Base-by-base conservation (phyloP, 768 basidiomycete species). In the Lactarius hatsudake region DNA sequence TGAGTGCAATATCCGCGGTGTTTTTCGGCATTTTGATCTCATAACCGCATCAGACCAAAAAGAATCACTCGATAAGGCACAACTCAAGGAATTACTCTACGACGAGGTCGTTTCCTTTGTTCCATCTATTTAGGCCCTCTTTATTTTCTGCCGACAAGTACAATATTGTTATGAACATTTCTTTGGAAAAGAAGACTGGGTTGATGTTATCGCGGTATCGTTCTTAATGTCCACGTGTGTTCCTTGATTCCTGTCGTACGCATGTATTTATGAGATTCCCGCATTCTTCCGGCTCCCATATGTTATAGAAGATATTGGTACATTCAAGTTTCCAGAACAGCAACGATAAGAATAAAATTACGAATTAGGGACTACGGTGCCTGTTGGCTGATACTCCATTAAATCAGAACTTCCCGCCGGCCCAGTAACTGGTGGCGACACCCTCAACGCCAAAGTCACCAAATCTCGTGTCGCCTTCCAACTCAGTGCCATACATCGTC, bases 401-500 rank as follows among this genome's bases (percentile, higher is more conserved):
- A 59, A 48, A 66, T 75, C 63, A 84, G 71, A 80, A 83, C 61
- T 79, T 78, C 59, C 81, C 81, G 54, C 81, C 80, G 0, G 83
- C 75, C 89, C 90, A 91, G 73, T 88, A 91, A 7, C 84, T 84
- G 58, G 83, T 83, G n/a, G 88, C 88, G 64, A 91, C 85, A 15
- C 90, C 88, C 73, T 90, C 87, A 30, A 90, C 80, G 45, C 91
- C 91, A 74, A 92, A 93, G 76, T 93, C 91, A 6, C 91, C 91
- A 73, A 93, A 93, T 60, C 91, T 84, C n/a, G 88, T 87, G 73
- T 93, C 90, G 38, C 79, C 80, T n/a, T 91, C 90, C 53, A 91
- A 77, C 76, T 93, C 91, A 0, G 91, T 93, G 9, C 91, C 91
- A 75, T 91, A 93, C 87, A 93, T 90, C 6, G 91, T 93, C 66